Base-by-base conservation (phyloP, 1,284 basidiomycete genomes). In the Flammula alnicola region DNA sequence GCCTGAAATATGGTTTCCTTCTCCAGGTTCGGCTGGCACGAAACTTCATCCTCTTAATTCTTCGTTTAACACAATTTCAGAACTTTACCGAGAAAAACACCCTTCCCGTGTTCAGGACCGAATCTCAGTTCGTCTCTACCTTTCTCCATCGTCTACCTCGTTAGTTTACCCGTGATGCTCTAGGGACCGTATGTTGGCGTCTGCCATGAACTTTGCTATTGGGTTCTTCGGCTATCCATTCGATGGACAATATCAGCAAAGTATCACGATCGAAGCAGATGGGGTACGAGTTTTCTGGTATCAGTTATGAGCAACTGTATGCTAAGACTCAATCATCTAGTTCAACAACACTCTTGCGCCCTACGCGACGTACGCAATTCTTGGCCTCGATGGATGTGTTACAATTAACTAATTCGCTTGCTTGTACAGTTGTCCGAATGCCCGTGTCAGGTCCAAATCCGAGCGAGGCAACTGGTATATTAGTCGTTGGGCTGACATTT, bases 151-250 rank as follows among this genome's bases (percentile, higher is more conserved):
- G 5, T 40, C 38, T 12, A 51, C 29, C 14, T 29, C 42, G 11
- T 35, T 20, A 22, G 7, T 47, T 32, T 38, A 51, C 31, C 39
- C 23, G 16, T 44, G 2, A 57, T 30, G 1, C 33, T 23, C 0
- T n/a, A 83, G 86, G 63, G 83, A 93, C 65, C 86, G 91, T 22
- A 93, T 93, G 90, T 78, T 90, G 20, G 76, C 86, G 23, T 93
- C 91, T 5, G 89, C 90, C 0, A 66, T 88, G 54, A 93, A 94
- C 66, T 93, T 94, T 61, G 91, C 90, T 2, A 74, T 91, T 33
- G 92, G 91, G 0, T 93, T 95, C 77, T 95, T 94, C 62, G 91
- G 91, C 0, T 86, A 87, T 56, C 91, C 93, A 9, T 74, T 84
- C 30, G 81, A 90, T 10, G 80, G 80, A 12, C 84, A 93, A 65